phyloP scores from a whole-genome alignment of 2,329 filamentous ascomycete species.

The Fusarium albidum region DNA sequence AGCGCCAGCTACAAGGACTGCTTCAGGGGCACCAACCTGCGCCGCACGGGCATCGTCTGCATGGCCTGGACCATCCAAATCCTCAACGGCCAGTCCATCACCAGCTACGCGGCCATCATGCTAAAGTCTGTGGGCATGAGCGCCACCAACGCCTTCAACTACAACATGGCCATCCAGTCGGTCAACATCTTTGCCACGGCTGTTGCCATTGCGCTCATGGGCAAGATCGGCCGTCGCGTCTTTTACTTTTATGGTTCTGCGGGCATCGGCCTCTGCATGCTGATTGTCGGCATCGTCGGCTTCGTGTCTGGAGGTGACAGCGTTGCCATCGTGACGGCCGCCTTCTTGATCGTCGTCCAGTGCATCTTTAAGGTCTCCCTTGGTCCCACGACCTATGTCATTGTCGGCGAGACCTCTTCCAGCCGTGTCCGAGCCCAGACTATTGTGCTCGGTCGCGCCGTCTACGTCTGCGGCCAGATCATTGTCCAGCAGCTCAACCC shows the following conservation, averaged over 20 bases:
- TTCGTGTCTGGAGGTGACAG: constrained; percentile 38
- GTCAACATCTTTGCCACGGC: constrained; percentile 53
- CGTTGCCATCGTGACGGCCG: constrained; percentile 40
- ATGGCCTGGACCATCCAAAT: constrained; percentile 47
- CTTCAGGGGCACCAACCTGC: constrained; percentile 54
- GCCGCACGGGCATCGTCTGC: constrained; percentile 48
- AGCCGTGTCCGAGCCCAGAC: constrained; percentile 56
- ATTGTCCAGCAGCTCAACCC: constrained; percentile 52
- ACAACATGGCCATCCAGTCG: constrained; percentile 58
- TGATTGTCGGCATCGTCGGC: constrained; percentile 52
- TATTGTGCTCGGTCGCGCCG: constrained; percentile 53
- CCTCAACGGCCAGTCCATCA: constrained; percentile 56
- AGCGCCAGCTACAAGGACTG: constrained; percentile 58
- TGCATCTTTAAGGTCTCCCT: constrained; percentile 57
- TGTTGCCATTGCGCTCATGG: constrained; percentile 50
- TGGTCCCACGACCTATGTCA: constrained; percentile 76
- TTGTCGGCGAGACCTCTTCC: constrained; percentile 67
- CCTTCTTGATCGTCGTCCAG: constrained; percentile 55
- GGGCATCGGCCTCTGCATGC: constrained; percentile 49
- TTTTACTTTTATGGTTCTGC: constrained; percentile 53
- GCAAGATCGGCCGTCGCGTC: constrained; percentile 48
- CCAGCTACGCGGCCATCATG: constrained; percentile 61
- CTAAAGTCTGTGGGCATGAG: constrained; percentile 59
- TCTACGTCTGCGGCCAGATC: constrained; percentile 52
- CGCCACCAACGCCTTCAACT: constrained; percentile 51